Percentiles rank a stretch among this genome's conserved stretches.
Conservation (phyloP, 2,329 filamentous ascomycete species). For the Pseudocercospora cruenta region DNA sequence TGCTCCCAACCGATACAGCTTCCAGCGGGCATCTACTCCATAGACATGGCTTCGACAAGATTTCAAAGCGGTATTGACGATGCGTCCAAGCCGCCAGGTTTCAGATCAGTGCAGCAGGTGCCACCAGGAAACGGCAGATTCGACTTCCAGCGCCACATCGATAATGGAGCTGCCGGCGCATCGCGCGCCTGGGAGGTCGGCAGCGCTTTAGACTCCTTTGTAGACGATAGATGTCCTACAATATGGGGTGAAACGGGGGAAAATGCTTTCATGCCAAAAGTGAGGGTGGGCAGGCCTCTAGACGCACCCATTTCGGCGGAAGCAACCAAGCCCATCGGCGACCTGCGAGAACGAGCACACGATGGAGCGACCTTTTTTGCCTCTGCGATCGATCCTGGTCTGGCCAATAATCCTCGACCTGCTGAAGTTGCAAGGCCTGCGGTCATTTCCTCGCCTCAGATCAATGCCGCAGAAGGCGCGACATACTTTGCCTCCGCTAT, state of each 20-base stretch:
- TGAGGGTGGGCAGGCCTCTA: neutral
- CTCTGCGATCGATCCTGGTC: neutral
- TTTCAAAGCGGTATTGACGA: slow-evolving; percentile 8
- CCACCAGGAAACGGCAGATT: neutral
- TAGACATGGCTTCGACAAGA: slow-evolving; percentile 8
- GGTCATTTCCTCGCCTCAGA: no score
- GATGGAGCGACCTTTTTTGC: neutral
- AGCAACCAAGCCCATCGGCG: neutral
- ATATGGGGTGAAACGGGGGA: slow-evolving; percentile 18
- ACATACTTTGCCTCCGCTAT: slow-evolving; percentile 3
- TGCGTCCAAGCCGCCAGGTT: neutral
- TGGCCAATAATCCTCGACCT: neutral
- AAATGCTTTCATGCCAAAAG: neutral
- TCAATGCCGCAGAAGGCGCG: neutral
- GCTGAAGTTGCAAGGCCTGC: neutral
- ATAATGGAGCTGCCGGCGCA: neutral
- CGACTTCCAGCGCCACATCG: neutral
- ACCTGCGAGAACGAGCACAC: neutral
- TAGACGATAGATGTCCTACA: slow-evolving; percentile 35
- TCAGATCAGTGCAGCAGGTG: neutral
- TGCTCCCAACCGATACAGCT: neutral
- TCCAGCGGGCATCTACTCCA: neutral
- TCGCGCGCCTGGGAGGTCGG: slow-evolving; percentile 14
- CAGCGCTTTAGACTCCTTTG: slow-evolving; percentile 27
- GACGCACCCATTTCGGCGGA: neutral